Conservation (phyloP, 106 monocot genomes). For the Phalaenopsis equestris region DNA sequence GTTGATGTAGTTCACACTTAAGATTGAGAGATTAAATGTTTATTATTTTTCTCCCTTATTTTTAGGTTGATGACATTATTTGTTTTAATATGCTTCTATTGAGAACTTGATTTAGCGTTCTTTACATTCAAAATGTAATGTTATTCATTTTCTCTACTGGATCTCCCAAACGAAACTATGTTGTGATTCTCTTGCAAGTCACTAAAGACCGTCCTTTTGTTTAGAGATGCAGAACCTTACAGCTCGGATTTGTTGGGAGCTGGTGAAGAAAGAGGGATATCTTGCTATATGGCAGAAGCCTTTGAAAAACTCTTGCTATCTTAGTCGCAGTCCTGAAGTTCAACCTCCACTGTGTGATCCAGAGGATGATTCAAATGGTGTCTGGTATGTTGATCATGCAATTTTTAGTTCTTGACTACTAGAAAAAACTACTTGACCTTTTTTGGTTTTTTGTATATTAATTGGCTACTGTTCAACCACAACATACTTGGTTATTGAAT, state of each 20-base stretch:
- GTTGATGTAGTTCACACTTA: background rate
- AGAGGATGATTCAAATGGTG: conserved; percentile 60
- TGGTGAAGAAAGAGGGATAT: conserved; percentile 93
- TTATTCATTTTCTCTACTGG: background rate
- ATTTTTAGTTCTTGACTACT: background rate
- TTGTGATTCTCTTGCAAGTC: background rate
- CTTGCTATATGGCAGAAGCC: conserved; percentile 96
- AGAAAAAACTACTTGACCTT: background rate
- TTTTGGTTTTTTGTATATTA: background rate
- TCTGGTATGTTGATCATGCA: conserved; percentile 46
- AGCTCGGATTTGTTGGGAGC: conserved; percentile 75
- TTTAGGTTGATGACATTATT: background rate
- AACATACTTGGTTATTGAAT: background rate
- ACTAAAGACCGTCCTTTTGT: background rate
- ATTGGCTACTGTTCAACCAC: background rate
- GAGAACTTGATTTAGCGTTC: background rate
- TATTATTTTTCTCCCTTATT: background rate
- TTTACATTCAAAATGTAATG: background rate
- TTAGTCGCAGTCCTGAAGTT: conserved; percentile 33
- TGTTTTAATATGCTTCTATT: background rate
- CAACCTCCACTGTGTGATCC: conserved; percentile 70
- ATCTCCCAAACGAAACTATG: background rate
- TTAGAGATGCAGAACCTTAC: conserved; percentile 93
- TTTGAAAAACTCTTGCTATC: conserved; percentile 74
- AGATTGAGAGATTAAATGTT: background rate